Conservation (phyloP, 164 flowering plant genomes). For the Aristolochia californica region DNA sequence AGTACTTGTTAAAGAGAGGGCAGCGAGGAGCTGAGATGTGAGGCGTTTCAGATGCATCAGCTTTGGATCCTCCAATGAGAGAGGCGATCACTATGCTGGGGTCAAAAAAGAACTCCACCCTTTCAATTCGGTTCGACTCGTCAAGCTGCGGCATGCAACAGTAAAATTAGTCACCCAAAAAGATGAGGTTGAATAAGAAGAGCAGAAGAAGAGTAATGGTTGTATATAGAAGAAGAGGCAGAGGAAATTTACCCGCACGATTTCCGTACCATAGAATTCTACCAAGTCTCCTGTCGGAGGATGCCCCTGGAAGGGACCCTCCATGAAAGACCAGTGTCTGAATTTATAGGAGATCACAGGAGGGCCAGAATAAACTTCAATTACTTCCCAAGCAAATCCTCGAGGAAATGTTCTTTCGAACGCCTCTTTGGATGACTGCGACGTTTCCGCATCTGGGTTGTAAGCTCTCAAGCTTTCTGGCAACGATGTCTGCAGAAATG, state of each 20-base stretch:
- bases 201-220: no score
- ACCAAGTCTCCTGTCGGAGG: constrained; percentile 56
- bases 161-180: neutral
- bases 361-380: constrained; percentile 60
- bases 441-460: constrained; percentile 34
- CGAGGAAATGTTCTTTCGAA: constrained; percentile 4
- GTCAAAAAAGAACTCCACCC: constrained; percentile 53
- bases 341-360: constrained; percentile 59
- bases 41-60: constrained; percentile 3
- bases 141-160: constrained; percentile 26
- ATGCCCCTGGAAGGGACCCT: constrained; percentile 72
- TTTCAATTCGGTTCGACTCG: constrained; percentile 36
- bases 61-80: constrained; percentile 20
- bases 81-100: constrained; percentile 38
- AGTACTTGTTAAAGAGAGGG: constrained; percentile 23
- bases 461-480: constrained; percentile 56
- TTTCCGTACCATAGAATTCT: constrained; percentile 39
- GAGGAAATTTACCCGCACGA: constrained; percentile 30
- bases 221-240: neutral
- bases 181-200: no score
- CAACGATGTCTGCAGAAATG: constrained; percentile 37
- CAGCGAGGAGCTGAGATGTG: constrained; percentile 15
- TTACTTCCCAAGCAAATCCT: constrained; percentile 17
- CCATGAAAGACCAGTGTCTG: constrained; percentile 82
- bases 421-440: constrained; percentile 21